Evolutionary conservation across 345 rosid species (phyloP).

Genomic region (Arabis alpina): DNA sequence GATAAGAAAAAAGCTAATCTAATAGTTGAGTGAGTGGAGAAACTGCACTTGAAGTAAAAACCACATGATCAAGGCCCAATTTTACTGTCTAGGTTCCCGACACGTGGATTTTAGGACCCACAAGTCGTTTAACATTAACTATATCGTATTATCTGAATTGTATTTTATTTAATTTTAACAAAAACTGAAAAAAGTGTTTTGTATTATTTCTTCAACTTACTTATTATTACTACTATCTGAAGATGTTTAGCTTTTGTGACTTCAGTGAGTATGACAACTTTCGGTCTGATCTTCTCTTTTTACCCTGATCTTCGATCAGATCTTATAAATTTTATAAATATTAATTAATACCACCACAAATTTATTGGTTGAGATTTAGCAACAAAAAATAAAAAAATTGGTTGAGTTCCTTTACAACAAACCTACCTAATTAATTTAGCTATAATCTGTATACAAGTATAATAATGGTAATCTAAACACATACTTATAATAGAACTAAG

Average conservation of each 20-base stretch:
- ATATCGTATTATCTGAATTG: constrained; percentile 21
- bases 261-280: constrained; percentile 31
- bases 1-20: constrained; percentile 28
- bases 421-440: no score
- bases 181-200: no score
- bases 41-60: constrained; percentile 9
- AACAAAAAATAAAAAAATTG: no score
- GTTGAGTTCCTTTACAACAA: no score
- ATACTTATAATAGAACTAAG: no score
- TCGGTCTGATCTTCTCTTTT: constrained; percentile 29
- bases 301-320: constrained; percentile 1
- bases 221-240: neutral
- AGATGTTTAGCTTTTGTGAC: constrained; percentile 22
- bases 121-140: neutral
- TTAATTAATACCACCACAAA: neutral
- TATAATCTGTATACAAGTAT: no score
- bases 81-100: neutral
- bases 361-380: no score
- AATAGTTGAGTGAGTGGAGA: constrained; percentile 26
- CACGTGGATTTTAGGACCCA: constrained; percentile 29
- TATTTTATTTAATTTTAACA: neutral
- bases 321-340: neutral
- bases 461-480: no score
- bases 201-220: no score
- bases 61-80: constrained; percentile 33